Percentiles rank a stretch among this genome's conserved stretches.
Evolutionary conservation across 1,139 yeast species (phyloP).

Genomic region (Kodamaea fungicola): DNA sequence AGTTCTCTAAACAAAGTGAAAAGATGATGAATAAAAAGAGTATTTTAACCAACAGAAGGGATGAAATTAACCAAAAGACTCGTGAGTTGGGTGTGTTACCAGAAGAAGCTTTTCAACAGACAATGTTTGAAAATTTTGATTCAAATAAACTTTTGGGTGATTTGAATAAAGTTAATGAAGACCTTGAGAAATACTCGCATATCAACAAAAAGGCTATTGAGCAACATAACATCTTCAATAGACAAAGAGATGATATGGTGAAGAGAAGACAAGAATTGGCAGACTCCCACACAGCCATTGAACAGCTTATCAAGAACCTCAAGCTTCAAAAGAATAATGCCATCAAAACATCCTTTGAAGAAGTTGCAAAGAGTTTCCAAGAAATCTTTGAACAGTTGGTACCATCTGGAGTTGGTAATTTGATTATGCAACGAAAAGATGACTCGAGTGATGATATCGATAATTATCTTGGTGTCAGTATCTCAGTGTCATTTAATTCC

Average conservation of each 20-base stretch:
- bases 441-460: constrained; percentile 34
- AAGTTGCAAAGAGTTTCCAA: constrained; percentile 70
- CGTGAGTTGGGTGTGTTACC: constrained; percentile 85
- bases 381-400: constrained; percentile 77
- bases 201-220: constrained; percentile 90
- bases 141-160: constrained; percentile 56
- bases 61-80: constrained; percentile 69
- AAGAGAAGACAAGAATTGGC: constrained; percentile 68
- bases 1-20: constrained; percentile 63
- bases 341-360: constrained; percentile 70
- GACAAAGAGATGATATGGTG: constrained; percentile 65
- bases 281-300: constrained; percentile 69
- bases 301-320: constrained; percentile 64
- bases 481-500: constrained; percentile 87
- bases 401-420: constrained; percentile 76
- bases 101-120: constrained; percentile 66
- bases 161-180: constrained; percentile 55
- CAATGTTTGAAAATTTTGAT: constrained; percentile 38
- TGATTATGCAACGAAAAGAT: constrained; percentile 57
- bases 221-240: constrained; percentile 71
- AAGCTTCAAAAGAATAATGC: constrained; percentile 83
- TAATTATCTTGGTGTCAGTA: constrained; percentile 76
- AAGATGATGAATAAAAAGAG: constrained; percentile 63
- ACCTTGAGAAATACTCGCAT: constrained; percentile 63
- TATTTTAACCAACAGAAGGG: constrained; percentile 57